Evolutionary conservation across 306 rosid genomes (phyloP), one percentile per base, ranked within the genome.

Genomic region (Castanea sativa): DNA sequence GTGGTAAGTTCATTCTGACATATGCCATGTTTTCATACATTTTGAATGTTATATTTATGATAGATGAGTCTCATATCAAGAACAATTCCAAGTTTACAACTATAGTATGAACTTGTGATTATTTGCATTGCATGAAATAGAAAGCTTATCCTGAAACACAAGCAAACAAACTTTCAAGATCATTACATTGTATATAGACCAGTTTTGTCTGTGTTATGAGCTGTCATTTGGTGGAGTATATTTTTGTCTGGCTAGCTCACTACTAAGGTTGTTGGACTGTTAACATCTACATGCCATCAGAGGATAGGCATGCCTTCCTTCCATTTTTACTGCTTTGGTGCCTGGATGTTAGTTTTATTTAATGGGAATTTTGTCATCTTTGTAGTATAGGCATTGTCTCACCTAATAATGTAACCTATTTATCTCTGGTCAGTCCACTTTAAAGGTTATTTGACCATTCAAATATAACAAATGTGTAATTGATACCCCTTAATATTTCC

Each of bases 1-100:
- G 51, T 64, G 97, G 99, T 94, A 75, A 71, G 92, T 89, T 74
- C 78, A 41, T 25, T 69, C n/a, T 30, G 45, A 32, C 23, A 16
- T 29, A 30, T 30, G 18, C 45, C 30, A 16, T 16, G 15, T n/a
- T 30, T 64, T 64, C 45, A 30, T 32, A 64, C 30, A 18, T 64
- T 64, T 30, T 64, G 45, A 6, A 19, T 32, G 70, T 15, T 30
- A 20, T 30, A 64, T 16, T 30, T 30, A 30, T 64, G 70, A 18
- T 1, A 16, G 21, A 30, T 30, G 6, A 16, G 5, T 30, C 45
- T 15, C 23, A 64, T 64, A 45, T 21, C 29, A 10, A 59, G 53
- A 10, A 49, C 53, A 49, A 49, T 49, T 49, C 53, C 53, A 10
- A 49, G 53, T 49, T 49, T 12, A 49, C 53, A 49, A 12, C 53